A percentile compares a stretch with the other conserved stretches of the same genome.
These are phyloP conservation scores for Trifolium repens DNA, from an alignment of 306 rosid species.

Conservation along the genomic window DNA sequence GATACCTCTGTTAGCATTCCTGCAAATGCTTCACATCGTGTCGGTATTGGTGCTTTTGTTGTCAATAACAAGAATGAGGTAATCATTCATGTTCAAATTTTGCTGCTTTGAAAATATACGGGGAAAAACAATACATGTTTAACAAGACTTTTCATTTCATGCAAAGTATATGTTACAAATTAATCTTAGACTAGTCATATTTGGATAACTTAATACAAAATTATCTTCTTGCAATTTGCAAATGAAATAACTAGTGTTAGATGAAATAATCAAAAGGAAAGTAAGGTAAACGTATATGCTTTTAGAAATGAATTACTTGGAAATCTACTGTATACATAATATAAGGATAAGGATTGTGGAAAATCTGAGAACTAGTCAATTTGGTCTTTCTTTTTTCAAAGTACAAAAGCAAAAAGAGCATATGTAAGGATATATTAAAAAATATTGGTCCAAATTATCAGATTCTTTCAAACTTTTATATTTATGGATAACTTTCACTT, in stretches of 20 bases:
- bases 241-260: background rate
- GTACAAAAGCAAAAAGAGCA: background rate
- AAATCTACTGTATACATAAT: too few relatives aligned
- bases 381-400: background rate
- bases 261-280: background rate
- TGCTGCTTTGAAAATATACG: too few relatives aligned
- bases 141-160: too few relatives aligned
- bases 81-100: background rate
- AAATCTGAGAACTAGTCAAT: background rate
- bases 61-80: conserved; percentile 68
- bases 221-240: background rate
- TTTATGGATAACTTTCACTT: background rate
- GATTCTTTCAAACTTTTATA: background rate
- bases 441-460: background rate
- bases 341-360: background rate
- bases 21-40: conserved; percentile 82
- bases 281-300: background rate
- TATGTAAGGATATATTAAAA: background rate
- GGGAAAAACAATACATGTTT: too few relatives aligned
- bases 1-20: conserved; percentile 51
- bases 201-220: background rate
- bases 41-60: conserved; percentile 83
- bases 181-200: background rate
- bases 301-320: background rate
- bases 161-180: background rate